Conservation (phyloP, 257 asterid species). For the Solanum chiquidenum region DNA sequence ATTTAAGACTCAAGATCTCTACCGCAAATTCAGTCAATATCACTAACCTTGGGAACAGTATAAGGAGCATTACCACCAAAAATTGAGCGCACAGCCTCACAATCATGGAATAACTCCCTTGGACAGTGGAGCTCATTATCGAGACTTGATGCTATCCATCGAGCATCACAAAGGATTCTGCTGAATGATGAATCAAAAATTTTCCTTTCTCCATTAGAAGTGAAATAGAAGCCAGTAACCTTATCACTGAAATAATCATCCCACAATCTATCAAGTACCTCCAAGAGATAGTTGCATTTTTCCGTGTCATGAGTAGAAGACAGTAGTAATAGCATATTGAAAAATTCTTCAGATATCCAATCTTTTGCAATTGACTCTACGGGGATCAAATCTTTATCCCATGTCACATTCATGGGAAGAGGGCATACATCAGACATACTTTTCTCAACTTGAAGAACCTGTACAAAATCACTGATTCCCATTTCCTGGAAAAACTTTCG, state of each 20-base stretch:
- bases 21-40: neutral
- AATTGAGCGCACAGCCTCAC: constrained; percentile 57
- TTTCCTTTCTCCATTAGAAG: constrained; percentile 38
- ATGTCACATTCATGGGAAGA: constrained; percentile 21
- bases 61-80: constrained; percentile 71
- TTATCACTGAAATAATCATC: constrained; percentile 63
- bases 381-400: constrained; percentile 22
- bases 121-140: constrained; percentile 51
- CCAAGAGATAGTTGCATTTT: constrained; percentile 61
- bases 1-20: neutral
- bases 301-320: constrained; percentile 40
- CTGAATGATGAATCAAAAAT: constrained; percentile 48
- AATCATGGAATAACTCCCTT: constrained; percentile 69
- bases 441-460: constrained; percentile 48
- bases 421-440: constrained; percentile 29
- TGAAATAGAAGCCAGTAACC: constrained; percentile 35
- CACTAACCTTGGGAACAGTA: constrained; percentile 69
- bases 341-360: constrained; percentile 81
- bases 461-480: constrained; percentile 81
- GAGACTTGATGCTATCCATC: constrained; percentile 62
- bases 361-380: constrained; percentile 26
- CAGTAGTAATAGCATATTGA: constrained; percentile 37
- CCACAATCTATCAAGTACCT: constrained; percentile 81
- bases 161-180: constrained; percentile 38
- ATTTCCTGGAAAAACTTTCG: constrained; percentile 63